A percentile compares a stretch with the other conserved stretches of the same genome.
Evolutionary conservation across 2,329 filamentous ascomycete species (phyloP).

Genomic region (Pseudohalonectria lignicola): DNA sequence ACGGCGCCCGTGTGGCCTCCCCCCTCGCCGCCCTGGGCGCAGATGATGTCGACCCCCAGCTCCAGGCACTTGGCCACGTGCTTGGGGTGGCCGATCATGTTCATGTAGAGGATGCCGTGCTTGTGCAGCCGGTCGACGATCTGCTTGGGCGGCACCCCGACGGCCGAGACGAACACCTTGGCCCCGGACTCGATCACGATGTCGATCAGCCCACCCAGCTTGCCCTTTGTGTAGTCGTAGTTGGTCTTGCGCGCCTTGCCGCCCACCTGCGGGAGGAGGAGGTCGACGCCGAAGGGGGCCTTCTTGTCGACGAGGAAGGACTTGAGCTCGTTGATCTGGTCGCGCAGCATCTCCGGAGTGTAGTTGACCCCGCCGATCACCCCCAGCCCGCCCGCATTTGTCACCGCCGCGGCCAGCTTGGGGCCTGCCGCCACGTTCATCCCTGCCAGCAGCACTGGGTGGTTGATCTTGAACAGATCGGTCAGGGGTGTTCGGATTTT

Average conservation of each 20-base stretch:
- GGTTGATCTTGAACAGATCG: conserved; percentile 95
- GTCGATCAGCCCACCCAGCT: conserved; percentile 80
- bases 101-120: conserved; percentile 90
- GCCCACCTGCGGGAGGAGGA: conserved; percentile 88
- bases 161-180: conserved; percentile 90
- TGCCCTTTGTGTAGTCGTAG: conserved; percentile 99
- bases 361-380: conserved; percentile 95
- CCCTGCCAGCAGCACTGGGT: conserved; percentile 88
- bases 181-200: conserved; percentile 89
- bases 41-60: conserved; percentile 89
- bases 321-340: conserved; percentile 94
- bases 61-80: conserved; percentile 95
- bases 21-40: conserved; percentile 94
- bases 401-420: conserved; percentile 91
- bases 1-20: conserved; percentile 95
- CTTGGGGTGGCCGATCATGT: conserved; percentile 99
- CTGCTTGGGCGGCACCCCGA: conserved; percentile 81
- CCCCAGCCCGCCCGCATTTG: conserved; percentile 91
- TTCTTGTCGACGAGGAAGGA: conserved; percentile 79
- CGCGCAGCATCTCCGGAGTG: conserved; percentile 91
- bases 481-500: conserved; percentile 85
- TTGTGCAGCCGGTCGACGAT: conserved; percentile 87
- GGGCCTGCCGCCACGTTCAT: conserved; percentile 99
- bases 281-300: conserved; percentile 88
- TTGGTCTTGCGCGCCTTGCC: conserved; percentile 94